Conservation (phyloP, 129 eudicot genomes). For the Sambucus nigra region DNA sequence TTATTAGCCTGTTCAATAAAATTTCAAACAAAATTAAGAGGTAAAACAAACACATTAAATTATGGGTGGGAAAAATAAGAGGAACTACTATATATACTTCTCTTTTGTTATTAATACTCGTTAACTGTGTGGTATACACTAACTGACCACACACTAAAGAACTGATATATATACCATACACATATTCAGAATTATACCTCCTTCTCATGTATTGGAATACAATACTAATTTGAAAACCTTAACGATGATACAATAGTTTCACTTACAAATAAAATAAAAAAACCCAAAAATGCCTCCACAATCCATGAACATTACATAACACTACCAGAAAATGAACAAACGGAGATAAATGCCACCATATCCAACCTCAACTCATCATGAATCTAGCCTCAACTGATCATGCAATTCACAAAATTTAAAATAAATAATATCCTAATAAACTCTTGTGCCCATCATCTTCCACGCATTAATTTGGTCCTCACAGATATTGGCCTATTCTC, state of each 20-base stretch:
- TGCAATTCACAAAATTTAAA: constrained; percentile 9
- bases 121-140: too few relatives aligned
- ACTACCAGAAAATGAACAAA: neutral
- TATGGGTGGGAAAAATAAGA: too few relatives aligned
- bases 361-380: neutral
- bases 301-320: neutral
- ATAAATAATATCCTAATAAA: neutral
- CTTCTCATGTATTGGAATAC: too few relatives aligned
- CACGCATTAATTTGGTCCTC: constrained; percentile 38
- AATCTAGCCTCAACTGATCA: too few relatives aligned
- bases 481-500: constrained; percentile 38
- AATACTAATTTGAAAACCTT: neutral
- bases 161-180: too few relatives aligned
- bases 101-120: too few relatives aligned
- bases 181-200: neutral
- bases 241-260: neutral
- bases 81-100: too few relatives aligned
- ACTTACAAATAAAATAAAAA: neutral
- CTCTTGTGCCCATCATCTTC: constrained; percentile 9
- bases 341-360: neutral
- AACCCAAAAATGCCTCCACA: neutral
- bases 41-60: too few relatives aligned
- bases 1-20: too few relatives aligned
- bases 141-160: too few relatives aligned
- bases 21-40: too few relatives aligned